These are phyloP conservation scores for Sclerotinia nivalis DNA, from an alignment of 2,329 filamentous ascomycete genomes.

Conservation along the genomic window DNA sequence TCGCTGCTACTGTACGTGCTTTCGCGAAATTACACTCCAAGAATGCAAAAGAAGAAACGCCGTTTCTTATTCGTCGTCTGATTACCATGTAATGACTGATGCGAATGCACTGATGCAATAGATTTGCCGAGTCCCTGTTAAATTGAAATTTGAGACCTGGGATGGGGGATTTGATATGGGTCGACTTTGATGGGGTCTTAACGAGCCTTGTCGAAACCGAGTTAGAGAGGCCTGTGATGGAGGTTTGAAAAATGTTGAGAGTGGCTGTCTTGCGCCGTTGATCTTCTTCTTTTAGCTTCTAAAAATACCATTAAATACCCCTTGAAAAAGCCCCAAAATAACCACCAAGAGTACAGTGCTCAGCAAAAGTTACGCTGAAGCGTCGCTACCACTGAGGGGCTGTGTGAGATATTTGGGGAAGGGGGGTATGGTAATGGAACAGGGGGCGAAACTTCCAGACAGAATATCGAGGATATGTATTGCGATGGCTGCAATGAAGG, in stretches of 20 bases:
- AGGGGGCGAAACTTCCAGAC: constrained; percentile 20
- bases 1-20: constrained; percentile 8
- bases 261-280: constrained; percentile 3
- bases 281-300: not conserved
- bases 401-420: not conserved
- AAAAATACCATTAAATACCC: constrained; percentile 2
- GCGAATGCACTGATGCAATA: constrained; percentile 12
- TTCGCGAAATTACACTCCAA: constrained; percentile 12
- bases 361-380: constrained; percentile 16
- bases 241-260: not conserved
- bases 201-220: constrained; percentile 3
- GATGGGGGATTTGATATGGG: constrained; percentile 5
- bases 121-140: constrained; percentile 7
- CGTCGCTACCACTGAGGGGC: constrained; percentile 1
- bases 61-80: not conserved
- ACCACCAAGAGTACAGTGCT: not conserved
- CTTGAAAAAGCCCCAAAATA: not conserved
- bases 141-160: constrained; percentile 7
- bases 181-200: not conserved
- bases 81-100: not conserved
- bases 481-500: constrained; percentile 22
- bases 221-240: not conserved
- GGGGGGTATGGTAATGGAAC: not conserved
- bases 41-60: not conserved
- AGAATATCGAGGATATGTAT: constrained; percentile 19